A percentile compares a stretch with the other conserved stretches of the same genome.
These are phyloP conservation scores for Jatropha multifida DNA, from an alignment of 441 rosid species.

Conservation along the genomic window DNA sequence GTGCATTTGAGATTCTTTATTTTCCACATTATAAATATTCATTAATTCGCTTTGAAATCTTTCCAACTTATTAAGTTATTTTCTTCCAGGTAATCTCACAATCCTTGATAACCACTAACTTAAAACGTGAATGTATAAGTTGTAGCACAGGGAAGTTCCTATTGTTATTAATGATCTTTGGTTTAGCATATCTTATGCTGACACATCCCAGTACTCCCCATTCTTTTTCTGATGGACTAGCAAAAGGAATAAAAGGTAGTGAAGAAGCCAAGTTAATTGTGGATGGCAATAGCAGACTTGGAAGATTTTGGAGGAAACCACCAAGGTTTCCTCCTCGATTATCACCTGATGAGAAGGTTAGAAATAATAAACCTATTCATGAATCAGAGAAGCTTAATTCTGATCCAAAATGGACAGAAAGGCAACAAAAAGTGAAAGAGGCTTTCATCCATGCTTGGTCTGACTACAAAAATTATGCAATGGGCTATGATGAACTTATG, in stretches of 20 bases:
- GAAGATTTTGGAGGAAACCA: constrained; percentile 61
- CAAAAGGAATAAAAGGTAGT: constrained; percentile 27
- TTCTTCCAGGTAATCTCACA: constrained; percentile 60
- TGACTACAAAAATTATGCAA: constrained; percentile 83
- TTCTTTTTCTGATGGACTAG: constrained; percentile 35
- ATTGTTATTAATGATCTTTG: constrained; percentile 56
- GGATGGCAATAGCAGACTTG: constrained; percentile 43
- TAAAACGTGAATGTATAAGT: constrained; percentile 53
- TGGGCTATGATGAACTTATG: constrained; percentile 97
- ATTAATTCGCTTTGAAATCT: constrained; percentile 6
- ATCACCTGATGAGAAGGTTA: constrained; percentile 66
- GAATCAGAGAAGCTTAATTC: constrained; percentile 26
- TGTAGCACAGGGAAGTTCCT: constrained; percentile 84
- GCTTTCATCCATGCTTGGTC: constrained; percentile 94
- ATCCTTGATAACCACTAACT: constrained; percentile 48
- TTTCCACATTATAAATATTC: background rate
- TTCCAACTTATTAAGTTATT: constrained; percentile 10
- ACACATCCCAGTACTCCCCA: constrained; percentile 41
- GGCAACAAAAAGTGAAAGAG: constrained; percentile 70
- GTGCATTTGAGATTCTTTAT: constrained; percentile 9
- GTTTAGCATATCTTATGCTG: constrained; percentile 57
- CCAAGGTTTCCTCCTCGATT: constrained; percentile 92
- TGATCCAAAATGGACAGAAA: constrained; percentile 55
- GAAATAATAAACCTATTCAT: constrained; percentile 20
- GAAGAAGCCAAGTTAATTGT: constrained; percentile 35